Evolutionary conservation across 2,329 filamentous ascomycete species (phyloP), one percentile per base, ranked within the genome.

Genomic region (Aschersonia sp.): DNA sequence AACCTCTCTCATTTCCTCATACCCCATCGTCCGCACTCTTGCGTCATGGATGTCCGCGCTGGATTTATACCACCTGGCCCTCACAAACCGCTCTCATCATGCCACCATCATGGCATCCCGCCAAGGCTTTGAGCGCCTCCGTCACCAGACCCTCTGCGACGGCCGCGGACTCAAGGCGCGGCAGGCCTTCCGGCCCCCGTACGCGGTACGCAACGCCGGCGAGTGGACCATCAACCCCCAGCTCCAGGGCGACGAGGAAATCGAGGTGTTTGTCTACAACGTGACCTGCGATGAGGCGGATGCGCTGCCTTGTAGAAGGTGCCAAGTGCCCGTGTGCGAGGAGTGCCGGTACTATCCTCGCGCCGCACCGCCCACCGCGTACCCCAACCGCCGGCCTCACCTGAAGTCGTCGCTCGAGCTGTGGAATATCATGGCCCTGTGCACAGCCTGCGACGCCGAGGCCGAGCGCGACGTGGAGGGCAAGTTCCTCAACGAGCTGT

Each of bases 351-450:
- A 47, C 42, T 49, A 49, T 10, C 30, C 14, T 4, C 43, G 48
- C 14, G 43, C 40, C 43, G n/a, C 41, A 5, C 33, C 41, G 5
- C 39, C 42, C 6, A 46, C 39, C 0, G 6, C 9, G 5, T 46
- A 46, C 29, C 45, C 30, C 4, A 42, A 41, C 47, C 41, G 50
- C 14, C 50, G 50, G n/a, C 50, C 48, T 2, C 50, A 52, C 29
- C 43, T 50, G 6, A 47, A 39, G 10, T n/a, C 42, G 30, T 11
- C 37, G 3, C 44, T 37, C 6, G 14, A 42, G n/a, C 30, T 41
- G 5, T 29, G 30, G 7, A 49, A 52, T 42, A 45, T 52, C 44
- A 50, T 53, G 45, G 48, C 44, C 29, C 39, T 53, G 0, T 53
- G 50, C n/a, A n/a, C 32, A 7, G 39, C 30, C 2, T 53, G 52